A percentile compares a stretch with the other conserved stretches of the same genome.
These are phyloP conservation scores for Grosmannia clavigera DNA, from an alignment of 2,329 filamentous ascomycete genomes.

Conservation along the genomic window DNA sequence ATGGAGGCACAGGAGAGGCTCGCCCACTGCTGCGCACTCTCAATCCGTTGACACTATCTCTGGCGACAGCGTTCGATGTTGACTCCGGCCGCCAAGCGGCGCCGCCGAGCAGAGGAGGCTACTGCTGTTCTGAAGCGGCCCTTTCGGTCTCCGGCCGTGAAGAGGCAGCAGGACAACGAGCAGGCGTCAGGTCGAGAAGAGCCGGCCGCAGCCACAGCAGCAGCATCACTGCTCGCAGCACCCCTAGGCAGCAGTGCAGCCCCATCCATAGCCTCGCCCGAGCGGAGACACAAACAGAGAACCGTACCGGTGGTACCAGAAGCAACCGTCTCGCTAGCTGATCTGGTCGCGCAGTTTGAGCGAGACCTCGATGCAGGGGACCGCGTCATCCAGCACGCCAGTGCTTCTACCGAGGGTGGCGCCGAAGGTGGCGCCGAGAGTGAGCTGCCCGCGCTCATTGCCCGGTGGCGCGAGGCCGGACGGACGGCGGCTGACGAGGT, in stretches of 20 bases:
- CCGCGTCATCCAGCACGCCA: background rate
- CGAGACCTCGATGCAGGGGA: conserved; percentile 8
- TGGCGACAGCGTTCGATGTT: conserved; percentile 3
- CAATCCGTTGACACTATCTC: background rate
- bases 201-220: background rate
- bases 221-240: background rate
- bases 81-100: conserved; percentile 35
- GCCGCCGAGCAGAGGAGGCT: conserved; percentile 48
- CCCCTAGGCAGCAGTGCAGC: background rate
- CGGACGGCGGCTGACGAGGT: conserved; percentile 56
- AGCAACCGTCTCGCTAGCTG: background rate
- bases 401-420: background rate
- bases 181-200: background rate
- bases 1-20: background rate
- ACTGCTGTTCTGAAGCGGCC: conserved; percentile 51
- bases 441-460: conserved; percentile 42
- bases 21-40: background rate
- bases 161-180: background rate
- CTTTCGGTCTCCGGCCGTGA: conserved; percentile 49
- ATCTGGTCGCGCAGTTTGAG: conserved; percentile 6
- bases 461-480: conserved; percentile 49
- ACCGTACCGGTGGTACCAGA: conserved; percentile 18
- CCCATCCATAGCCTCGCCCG: conserved; percentile 1
- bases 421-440: conserved; percentile 24
- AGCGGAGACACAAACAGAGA: conserved; percentile 20